These are phyloP conservation scores for Pythium oligandrum DNA, from an alignment of 352 stramenopile genomes.

Conservation along the genomic window DNA sequence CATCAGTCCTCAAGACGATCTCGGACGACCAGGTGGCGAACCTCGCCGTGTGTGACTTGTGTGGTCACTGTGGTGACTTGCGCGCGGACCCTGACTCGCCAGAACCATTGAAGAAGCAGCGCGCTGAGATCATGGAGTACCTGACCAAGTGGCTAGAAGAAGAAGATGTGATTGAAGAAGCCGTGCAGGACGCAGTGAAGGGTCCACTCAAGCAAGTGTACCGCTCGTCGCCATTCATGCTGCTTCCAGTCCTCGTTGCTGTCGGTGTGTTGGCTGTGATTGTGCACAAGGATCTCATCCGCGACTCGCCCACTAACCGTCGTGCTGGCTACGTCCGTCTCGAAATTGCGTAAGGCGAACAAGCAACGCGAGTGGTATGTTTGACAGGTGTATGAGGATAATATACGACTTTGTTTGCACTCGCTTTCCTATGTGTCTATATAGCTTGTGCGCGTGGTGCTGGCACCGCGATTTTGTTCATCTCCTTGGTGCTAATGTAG, in stretches of 20 bases:
- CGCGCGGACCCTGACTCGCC: slow-evolving; percentile 36
- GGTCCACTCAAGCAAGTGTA: slow-evolving; percentile 15
- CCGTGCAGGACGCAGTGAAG: background rate
- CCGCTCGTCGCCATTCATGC: slow-evolving; percentile 53
- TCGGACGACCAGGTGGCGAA: slow-evolving; percentile 58
- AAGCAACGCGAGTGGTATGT: too few species aligned
- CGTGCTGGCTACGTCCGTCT: slow-evolving; percentile 35
- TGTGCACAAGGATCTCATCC: slow-evolving; percentile 50
- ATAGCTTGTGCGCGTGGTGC: slow-evolving; percentile 12
- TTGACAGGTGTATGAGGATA: too few species aligned
- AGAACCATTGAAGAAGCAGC: slow-evolving; percentile 61
- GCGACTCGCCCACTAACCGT: slow-evolving; percentile 30
- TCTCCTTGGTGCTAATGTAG: slow-evolving; percentile 75
- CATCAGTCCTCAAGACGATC: slow-evolving; percentile 56
- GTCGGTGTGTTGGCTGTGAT: slow-evolving; percentile 46
- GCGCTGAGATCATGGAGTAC: slow-evolving; percentile 57
- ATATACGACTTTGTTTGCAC: too few species aligned
- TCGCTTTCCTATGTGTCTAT: background rate
- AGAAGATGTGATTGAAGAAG: background rate
- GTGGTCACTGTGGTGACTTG: slow-evolving; percentile 80
- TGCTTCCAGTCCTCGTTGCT: slow-evolving; percentile 59
- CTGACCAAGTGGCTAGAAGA: slow-evolving; percentile 49
- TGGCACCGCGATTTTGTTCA: slow-evolving; percentile 42
- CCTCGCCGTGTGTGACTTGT: slow-evolving; percentile 72
- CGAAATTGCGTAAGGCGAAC: slow-evolving; percentile 5